Evolutionary conservation across 2,329 filamentous ascomycete genomes (phyloP).

Genomic region (Pestalotiopsis sp.): DNA sequence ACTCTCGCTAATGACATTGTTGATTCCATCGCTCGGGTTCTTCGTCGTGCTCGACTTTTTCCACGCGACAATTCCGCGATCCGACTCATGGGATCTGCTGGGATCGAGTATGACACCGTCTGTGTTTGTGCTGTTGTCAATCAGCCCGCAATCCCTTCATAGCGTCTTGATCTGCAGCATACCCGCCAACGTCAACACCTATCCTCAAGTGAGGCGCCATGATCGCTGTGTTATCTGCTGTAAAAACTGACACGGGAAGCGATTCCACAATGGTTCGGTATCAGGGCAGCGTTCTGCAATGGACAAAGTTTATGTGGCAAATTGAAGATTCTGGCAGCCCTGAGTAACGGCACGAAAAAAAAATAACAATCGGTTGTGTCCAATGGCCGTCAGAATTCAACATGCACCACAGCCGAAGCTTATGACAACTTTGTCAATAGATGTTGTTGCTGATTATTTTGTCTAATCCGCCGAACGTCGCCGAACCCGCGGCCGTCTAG

Average conservation of each 20-base stretch:
- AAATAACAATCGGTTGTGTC: no score
- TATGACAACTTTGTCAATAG: no score
- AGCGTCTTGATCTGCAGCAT: not conserved
- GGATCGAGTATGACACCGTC: constrained; percentile 22
- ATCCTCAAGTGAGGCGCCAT: constrained; percentile 17
- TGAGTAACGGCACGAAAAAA: no score
- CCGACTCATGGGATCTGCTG: constrained; percentile 12
- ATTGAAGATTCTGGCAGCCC: no score
- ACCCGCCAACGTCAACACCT: constrained; percentile 22
- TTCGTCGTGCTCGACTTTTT: constrained; percentile 20
- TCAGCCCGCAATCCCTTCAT: no score
- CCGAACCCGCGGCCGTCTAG: not conserved
- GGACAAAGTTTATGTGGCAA: no score
- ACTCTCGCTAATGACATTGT: constrained; percentile 15
- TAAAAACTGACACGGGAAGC: not conserved
- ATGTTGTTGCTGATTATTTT: no score
- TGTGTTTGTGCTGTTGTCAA: constrained; percentile 19
- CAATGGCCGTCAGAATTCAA: no score
- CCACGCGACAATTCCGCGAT: constrained; percentile 10
- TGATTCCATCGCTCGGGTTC: constrained; percentile 22
- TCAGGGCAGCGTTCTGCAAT: no score
- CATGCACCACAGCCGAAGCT: no score
- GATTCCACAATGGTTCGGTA: not conserved
- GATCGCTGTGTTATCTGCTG: not conserved
- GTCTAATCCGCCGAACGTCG: not conserved